Base-by-base conservation (phyloP, 176 grass and related monocot species). In the Triticum timopheevii region DNA sequence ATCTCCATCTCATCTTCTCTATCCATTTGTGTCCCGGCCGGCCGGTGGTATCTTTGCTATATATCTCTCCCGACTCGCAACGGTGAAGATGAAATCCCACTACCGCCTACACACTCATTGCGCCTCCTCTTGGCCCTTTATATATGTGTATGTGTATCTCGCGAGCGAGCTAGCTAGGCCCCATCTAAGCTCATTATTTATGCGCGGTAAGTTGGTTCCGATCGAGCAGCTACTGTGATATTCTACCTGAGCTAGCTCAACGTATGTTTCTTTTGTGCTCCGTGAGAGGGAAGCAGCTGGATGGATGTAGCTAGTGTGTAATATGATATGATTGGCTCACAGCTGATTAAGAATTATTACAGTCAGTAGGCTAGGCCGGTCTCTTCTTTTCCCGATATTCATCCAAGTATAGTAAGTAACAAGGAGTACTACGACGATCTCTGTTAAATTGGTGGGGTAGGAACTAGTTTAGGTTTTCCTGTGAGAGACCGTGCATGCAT, bases 31-130 rank as follows among this genome's bases (percentile, higher is more conserved):
- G 45, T 49, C 39, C 39, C 13, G 40, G 7, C 39, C 23, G 40
- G 13, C 23, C 39, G 30, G 23, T 17, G n/a, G n/a, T 47, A 59
- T 47, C 8, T 8, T 20, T 20, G 24, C 61, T 81, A 44, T 44
- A 44, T 44, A 24, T 31, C 58, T 52, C 65, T 69, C 36, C 65
- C 73, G 22, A 12, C 38, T 81, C 69, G 49, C 63, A 70, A 75
- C 33, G 66, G 56, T 42, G 77, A 39, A 54, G 76, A 80, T 28
- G 78, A 79, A 8, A 79, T 65, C 56, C 45, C 75, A 78, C 79
- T 82, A 86, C 56, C 56, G 76, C 77, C 42, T 17, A 31, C 73
- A 64, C 73, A 79, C 83, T 82, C 58, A 89, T 81, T 86, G 83
- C 87, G 78, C 74, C 36, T 83, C 67, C 66, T 82, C 83, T 82